Conservation (phyloP, 768 basidiomycete genomes). For the Kwoniella bestiolae region DNA sequence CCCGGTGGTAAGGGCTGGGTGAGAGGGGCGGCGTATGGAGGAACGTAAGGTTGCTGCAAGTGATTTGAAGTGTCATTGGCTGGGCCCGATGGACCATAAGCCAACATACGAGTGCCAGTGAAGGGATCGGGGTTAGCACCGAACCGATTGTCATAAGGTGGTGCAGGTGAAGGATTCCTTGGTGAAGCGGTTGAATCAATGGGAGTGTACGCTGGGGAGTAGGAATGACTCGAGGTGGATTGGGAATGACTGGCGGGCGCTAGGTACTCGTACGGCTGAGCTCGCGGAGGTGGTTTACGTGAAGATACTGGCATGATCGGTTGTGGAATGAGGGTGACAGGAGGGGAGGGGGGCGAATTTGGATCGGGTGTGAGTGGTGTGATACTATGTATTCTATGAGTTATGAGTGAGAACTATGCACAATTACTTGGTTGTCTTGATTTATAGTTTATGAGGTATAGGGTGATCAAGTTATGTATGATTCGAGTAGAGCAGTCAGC, state of each 20-base stretch:
- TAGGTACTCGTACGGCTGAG: conserved; percentile 18
- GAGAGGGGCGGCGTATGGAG: conserved; percentile 16
- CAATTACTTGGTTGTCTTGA: too few relatives aligned
- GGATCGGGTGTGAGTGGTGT: too few relatives aligned
- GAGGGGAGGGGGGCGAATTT: background rate
- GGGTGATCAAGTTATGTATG: too few relatives aligned
- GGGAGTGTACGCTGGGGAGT: conserved; percentile 4
- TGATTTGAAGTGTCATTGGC: background rate
- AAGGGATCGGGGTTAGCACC: conserved; percentile 13
- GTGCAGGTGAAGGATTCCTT: conserved; percentile 29
- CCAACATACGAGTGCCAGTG: conserved; percentile 5
- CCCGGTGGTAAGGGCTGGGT: background rate
- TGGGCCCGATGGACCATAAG: conserved; percentile 21
- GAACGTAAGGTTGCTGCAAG: background rate
- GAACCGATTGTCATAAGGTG: conserved; percentile 20
- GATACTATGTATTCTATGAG: too few relatives aligned
- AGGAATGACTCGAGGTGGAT: conserved; percentile 1
- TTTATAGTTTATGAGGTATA: too few relatives aligned
- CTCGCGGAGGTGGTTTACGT: conserved; percentile 21
- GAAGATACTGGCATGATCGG: conserved; percentile 24
- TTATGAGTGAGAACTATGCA: too few relatives aligned
- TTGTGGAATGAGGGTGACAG: background rate
- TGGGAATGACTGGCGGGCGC: conserved; percentile 6
- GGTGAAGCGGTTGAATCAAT: background rate
- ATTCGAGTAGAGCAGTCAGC: too few relatives aligned